Percentiles rank a stretch among this genome's conserved stretches.
Conservation (phyloP, 495 filamentous ascomycete species). For the Xylaria telfairii region DNA sequence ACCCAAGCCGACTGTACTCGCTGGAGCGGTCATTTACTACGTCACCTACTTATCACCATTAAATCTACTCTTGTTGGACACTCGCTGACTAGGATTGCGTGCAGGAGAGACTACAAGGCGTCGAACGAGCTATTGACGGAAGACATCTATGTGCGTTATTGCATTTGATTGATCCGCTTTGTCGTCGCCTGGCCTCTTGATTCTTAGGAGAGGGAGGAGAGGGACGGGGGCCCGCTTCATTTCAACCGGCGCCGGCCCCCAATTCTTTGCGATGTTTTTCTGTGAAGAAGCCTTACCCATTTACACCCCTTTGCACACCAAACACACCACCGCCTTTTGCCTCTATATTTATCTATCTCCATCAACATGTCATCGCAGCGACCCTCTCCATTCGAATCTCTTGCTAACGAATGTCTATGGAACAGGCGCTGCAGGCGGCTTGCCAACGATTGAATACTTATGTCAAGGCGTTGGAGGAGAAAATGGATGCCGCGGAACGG, state of each 20-base stretch:
- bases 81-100: slow-evolving; percentile 8
- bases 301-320: background rate
- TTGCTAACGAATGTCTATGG: slow-evolving; percentile 11
- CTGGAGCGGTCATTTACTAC: background rate
- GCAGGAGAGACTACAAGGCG: slow-evolving; percentile 80
- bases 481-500: slow-evolving; percentile 69
- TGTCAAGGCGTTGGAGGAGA: slow-evolving; percentile 80
- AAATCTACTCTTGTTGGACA: background rate
- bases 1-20: background rate
- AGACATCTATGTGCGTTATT: slow-evolving; percentile 87
- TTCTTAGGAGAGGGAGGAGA: slow-evolving; percentile 25
- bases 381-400: slow-evolving; percentile 2
- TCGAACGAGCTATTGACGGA: slow-evolving; percentile 93
- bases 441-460: slow-evolving; percentile 86
- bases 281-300: slow-evolving; percentile 26
- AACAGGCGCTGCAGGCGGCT: slow-evolving; percentile 83
- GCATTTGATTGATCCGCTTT: slow-evolving; percentile 51
- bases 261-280: slow-evolving; percentile 28
- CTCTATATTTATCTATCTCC: slow-evolving; percentile 22
- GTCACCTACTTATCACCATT: background rate
- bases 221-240: slow-evolving; percentile 22
- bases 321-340: slow-evolving; percentile 18
- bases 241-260: slow-evolving; percentile 15
- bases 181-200: slow-evolving; percentile 29
- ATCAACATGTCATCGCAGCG: slow-evolving; percentile 9